Percentiles rank a stretch among this genome's conserved stretches.
These are phyloP conservation scores for Daldinia loculata DNA, from an alignment of 495 filamentous ascomycete species.

Conservation along the genomic window DNA sequence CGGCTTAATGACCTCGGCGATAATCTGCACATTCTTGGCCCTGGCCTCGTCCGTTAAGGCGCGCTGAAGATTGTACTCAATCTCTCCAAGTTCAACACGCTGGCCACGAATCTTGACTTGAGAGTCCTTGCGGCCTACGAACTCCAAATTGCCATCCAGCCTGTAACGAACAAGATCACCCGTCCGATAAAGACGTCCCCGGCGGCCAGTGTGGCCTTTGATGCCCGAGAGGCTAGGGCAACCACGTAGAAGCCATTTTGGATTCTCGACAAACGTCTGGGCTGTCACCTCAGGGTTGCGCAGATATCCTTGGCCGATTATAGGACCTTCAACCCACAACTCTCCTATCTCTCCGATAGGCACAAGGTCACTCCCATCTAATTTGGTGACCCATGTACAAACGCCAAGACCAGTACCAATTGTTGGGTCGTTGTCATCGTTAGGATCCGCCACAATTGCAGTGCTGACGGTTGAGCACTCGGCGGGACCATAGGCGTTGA, in stretches of 20 bases:
- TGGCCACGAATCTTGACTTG: constrained; percentile 55
- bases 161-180: constrained; percentile 65
- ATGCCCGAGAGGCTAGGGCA: background rate
- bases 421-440: background rate
- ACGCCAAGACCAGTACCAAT: background rate
- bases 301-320: background rate
- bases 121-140: constrained; percentile 50
- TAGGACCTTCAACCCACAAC: background rate
- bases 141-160: constrained; percentile 44
- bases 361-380: background rate
- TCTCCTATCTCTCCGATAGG: constrained; percentile 1
- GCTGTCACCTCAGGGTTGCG: background rate
- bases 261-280: background rate
- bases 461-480: background rate
- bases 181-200: constrained; percentile 54
- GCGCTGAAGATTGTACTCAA: constrained; percentile 34
- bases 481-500: background rate
- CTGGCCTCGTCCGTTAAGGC: background rate
- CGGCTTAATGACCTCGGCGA: background rate
- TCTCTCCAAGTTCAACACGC: constrained; percentile 52
- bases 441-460: background rate
- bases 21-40: background rate
- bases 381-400: background rate
- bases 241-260: background rate
- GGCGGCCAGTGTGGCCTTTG: constrained; percentile 1